Conservation (phyloP, 768 basidiomycete genomes). For the Rhizopogon salebrosus region DNA sequence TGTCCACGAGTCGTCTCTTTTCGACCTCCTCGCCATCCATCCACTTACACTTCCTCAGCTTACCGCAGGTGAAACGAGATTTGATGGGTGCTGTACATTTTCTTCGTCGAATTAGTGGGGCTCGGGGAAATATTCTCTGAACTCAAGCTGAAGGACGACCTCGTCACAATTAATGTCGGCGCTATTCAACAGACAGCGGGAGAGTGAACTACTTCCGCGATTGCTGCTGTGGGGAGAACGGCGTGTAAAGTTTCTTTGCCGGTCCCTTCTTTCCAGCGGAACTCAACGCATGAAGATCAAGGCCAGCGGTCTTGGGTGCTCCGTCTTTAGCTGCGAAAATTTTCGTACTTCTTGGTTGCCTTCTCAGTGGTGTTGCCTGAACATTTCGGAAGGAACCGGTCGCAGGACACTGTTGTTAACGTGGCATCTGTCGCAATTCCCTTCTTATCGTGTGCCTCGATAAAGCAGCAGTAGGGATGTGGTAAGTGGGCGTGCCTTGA, state of each 20-base stretch:
- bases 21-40: too few relatives aligned
- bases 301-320: conserved; percentile 61
- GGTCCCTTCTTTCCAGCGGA: conserved; percentile 39
- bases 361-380: conserved; percentile 93
- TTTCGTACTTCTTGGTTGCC: conserved; percentile 85
- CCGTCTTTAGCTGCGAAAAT: conserved; percentile 50
- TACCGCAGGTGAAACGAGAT: conserved; percentile 45
- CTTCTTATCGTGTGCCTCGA: conserved; percentile 78
- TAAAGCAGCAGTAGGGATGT: not conserved
- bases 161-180: conserved; percentile 20
- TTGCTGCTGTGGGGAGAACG: conserved; percentile 92
- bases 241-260: conserved; percentile 93
- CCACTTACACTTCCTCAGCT: conserved; percentile 58
- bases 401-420: conserved; percentile 93
- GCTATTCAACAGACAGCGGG: not conserved
- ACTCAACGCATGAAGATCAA: conserved; percentile 30
- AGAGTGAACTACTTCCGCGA: conserved; percentile 67
- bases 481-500: conserved; percentile 58
- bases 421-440: conserved; percentile 98
- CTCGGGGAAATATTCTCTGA: conserved; percentile 98
- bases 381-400: conserved; percentile 94
- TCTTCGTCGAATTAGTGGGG: conserved; percentile 68
- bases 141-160: conserved; percentile 92
- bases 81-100: conserved; percentile 36
- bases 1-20: too few relatives aligned